Percentiles rank a stretch among this genome's conserved stretches.
These are phyloP conservation scores for Chaetomium sp. DNA, from an alignment of 2,329 filamentous ascomycete genomes.

Conservation along the genomic window DNA sequence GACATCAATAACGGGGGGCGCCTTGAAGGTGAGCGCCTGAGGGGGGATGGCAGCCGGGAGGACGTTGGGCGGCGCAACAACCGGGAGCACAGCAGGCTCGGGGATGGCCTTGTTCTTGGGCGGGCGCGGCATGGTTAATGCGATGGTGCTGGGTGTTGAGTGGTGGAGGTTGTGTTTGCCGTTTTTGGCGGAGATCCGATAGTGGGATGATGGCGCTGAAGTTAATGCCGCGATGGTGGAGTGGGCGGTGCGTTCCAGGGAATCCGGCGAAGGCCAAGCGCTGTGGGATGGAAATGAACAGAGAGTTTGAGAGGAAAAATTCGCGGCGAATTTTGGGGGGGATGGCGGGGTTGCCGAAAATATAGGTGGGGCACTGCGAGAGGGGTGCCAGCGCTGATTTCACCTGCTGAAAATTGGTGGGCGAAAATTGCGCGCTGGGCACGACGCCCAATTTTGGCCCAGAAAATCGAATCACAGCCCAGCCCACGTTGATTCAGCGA, in stretches of 20 bases:
- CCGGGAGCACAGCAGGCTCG: constrained; percentile 10
- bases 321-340: constrained; percentile 22
- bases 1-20: constrained; percentile 51
- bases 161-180: not conserved
- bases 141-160: constrained; percentile 14
- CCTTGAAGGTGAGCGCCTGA: constrained; percentile 14
- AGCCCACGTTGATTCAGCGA: not conserved
- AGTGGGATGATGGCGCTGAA: constrained; percentile 20
- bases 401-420: constrained; percentile 20
- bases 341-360: constrained; percentile 24
- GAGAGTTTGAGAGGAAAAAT: constrained; percentile 25
- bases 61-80: constrained; percentile 22
- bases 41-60: constrained; percentile 4
- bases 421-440: constrained; percentile 16
- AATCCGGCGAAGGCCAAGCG: constrained; percentile 7
- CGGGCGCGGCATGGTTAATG: constrained; percentile 38
- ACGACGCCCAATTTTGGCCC: constrained; percentile 4
- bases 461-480: constrained; percentile 4
- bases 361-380: constrained; percentile 22
- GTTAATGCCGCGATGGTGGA: constrained; percentile 26
- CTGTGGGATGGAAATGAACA: constrained; percentile 20
- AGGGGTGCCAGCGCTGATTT: constrained; percentile 24
- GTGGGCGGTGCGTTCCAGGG: constrained; percentile 14
- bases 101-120: constrained; percentile 35
- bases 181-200: constrained; percentile 13